Conservation (phyloP, 495 filamentous ascomycete species). For the Cercophora scortea region DNA sequence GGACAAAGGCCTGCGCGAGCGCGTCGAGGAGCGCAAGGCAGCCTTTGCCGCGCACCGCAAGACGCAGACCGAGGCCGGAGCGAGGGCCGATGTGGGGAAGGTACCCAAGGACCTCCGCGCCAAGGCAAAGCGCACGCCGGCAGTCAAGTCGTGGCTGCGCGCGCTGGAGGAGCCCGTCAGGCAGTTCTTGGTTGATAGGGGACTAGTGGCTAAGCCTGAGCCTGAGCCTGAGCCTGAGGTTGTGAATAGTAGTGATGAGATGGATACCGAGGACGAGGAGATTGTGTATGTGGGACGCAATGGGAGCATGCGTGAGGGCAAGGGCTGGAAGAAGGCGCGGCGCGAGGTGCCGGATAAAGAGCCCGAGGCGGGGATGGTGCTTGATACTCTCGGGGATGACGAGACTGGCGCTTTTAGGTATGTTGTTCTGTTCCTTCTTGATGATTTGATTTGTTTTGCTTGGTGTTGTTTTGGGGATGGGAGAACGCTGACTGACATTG, state of each 20-base stretch:
- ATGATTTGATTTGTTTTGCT: background rate
- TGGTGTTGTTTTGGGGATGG: background rate
- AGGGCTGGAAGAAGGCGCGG: constrained; percentile 27
- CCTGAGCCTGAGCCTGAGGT: background rate
- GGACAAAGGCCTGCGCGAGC: constrained; percentile 59
- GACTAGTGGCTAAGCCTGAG: constrained; percentile 5
- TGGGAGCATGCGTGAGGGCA: constrained; percentile 61
- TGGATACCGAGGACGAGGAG: constrained; percentile 71
- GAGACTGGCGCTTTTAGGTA: constrained; percentile 75
- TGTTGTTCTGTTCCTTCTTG: constrained; percentile 22
- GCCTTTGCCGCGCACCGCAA: constrained; percentile 18
- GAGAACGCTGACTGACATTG: too few relatives aligned
- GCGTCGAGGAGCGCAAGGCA: constrained; percentile 32
- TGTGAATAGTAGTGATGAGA: constrained; percentile 41
- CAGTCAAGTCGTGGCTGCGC: constrained; percentile 38
- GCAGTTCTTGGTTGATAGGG: constrained; percentile 33
- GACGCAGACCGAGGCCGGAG: constrained; percentile 4
- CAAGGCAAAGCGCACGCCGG: constrained; percentile 40
- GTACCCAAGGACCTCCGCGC: constrained; percentile 53
- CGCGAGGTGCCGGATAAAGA: constrained; percentile 54
- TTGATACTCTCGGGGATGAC: constrained; percentile 67
- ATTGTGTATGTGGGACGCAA: constrained; percentile 86
- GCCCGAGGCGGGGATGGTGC: constrained; percentile 52
- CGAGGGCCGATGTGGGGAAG: constrained; percentile 27
- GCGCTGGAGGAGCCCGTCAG: constrained; percentile 42